phyloP scores from a whole-genome alignment of 441 rosid genomes.

The Jatropha podagrica region DNA sequence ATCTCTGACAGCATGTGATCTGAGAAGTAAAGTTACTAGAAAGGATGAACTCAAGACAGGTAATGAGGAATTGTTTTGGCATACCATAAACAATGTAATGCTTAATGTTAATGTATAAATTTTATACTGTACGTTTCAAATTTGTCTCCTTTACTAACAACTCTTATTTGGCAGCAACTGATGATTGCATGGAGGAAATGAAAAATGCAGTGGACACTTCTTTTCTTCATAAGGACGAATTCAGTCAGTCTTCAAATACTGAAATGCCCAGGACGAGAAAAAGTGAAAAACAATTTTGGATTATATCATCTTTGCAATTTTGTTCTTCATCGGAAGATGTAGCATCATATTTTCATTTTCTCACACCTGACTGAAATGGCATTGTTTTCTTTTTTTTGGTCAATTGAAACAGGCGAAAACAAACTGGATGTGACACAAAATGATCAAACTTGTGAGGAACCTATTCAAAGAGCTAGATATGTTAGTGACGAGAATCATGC shows the following conservation, averaged over 20 bases:
- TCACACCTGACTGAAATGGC: constrained; percentile 2
- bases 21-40: constrained; percentile 25
- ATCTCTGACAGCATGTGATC: constrained; percentile 15
- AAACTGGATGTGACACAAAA: constrained; percentile 25
- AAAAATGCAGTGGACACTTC: constrained; percentile 17
- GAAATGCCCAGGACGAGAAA: constrained; percentile 16
- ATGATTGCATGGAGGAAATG: constrained; percentile 24
- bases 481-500: constrained; percentile 27
- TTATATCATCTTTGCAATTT: constrained; percentile 7
- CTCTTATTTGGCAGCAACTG: constrained; percentile 32
- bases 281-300: constrained; percentile 31
- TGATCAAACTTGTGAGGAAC: constrained; percentile 23
- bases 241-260: constrained; percentile 11
- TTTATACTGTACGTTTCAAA: background rate
- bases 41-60: constrained; percentile 33
- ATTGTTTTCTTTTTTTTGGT: constrained; percentile 25
- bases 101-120: background rate
- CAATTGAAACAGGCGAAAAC: constrained; percentile 29
- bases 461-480: constrained; percentile 24
- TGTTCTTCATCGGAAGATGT: constrained; percentile 4
- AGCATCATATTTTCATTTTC: constrained; percentile 2
- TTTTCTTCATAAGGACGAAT: constrained; percentile 26
- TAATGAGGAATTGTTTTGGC: constrained; percentile 27
- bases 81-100: background rate
- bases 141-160: background rate